Percentiles rank a stretch among this genome's conserved stretches.
Evolutionary conservation across 2,329 filamentous ascomycete genomes (phyloP).

Genomic region (Cladosporium cucumerinum): DNA sequence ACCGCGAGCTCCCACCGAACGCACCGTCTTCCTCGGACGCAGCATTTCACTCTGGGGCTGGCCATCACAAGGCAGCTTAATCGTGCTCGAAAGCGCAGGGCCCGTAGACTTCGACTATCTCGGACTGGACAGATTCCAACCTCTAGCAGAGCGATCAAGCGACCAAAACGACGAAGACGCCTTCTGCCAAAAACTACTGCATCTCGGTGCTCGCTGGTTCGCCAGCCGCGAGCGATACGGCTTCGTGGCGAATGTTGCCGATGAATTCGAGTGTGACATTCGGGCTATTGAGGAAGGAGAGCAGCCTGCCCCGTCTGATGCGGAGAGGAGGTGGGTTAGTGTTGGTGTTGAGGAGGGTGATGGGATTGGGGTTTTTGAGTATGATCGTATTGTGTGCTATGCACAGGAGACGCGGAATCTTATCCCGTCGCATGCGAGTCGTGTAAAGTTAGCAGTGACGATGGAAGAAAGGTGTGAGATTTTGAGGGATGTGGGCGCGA

Average conservation of each 20-base stretch:
- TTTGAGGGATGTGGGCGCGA: neutral
- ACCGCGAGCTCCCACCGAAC: too few species aligned
- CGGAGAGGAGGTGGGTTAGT: neutral
- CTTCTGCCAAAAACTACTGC: neutral
- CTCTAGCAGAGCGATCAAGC: neutral
- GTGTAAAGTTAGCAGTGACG: neutral
- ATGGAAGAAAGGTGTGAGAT: neutral
- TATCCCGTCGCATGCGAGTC: neutral
- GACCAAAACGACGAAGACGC: neutral
- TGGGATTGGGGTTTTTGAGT: neutral
- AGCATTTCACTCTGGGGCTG: neutral
- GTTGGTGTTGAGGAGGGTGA: neutral
- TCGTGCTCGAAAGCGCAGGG: neutral
- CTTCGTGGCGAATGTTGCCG: neutral
- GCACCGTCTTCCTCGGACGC: neutral
- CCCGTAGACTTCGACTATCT: neutral
- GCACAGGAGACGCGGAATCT: neutral
- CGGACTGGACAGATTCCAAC: neutral
- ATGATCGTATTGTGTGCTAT: neutral
- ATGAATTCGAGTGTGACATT: neutral
- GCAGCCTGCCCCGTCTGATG: neutral
- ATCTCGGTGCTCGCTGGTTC: neutral
- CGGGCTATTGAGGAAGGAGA: neutral
- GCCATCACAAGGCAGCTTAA: neutral
- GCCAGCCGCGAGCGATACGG: neutral